Evolutionary conservation across 202 grass and related monocot species (phyloP).

Genomic region (Schoenoplectus tabernaemontani): DNA sequence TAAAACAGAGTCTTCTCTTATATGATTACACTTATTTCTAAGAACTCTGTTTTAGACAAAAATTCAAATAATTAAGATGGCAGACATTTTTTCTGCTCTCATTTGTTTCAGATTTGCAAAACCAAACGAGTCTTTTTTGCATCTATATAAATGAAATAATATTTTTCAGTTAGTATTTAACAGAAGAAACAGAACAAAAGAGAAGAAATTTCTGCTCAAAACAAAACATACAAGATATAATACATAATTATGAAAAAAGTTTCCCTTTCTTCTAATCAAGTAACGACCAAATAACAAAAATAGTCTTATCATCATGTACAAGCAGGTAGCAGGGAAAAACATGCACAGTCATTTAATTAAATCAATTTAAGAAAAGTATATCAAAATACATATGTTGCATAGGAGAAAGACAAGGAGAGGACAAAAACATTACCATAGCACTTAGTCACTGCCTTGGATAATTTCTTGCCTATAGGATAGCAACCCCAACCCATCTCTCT

Average conservation of each 20-base stretch:
- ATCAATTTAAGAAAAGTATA: background rate
- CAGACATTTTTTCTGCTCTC: background rate
- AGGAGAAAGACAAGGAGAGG: background rate
- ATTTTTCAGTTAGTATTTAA: background rate
- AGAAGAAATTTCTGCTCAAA: background rate
- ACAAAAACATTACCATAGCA: constrained; percentile 37
- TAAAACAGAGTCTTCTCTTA: background rate
- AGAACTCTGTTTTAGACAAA: background rate
- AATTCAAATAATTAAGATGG: background rate
- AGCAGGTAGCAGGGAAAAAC: background rate
- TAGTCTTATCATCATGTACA: background rate
- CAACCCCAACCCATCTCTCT: constrained; percentile 49
- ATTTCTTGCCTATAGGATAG: constrained; percentile 55
- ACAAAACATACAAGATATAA: background rate
- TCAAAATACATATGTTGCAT: background rate
- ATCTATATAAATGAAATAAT: background rate
- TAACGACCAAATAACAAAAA: background rate
- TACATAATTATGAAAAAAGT: background rate
- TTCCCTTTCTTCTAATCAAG: background rate
- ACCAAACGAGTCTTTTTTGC: background rate
- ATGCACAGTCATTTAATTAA: background rate
- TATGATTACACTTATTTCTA: background rate
- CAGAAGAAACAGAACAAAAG: too few relatives aligned
- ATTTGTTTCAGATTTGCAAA: background rate
- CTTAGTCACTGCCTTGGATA: constrained; percentile 50